A percentile compares a stretch with the other conserved stretches of the same genome.
These are phyloP conservation scores for Salix viminalis DNA, from an alignment of 345 rosid species.

Conservation along the genomic window DNA sequence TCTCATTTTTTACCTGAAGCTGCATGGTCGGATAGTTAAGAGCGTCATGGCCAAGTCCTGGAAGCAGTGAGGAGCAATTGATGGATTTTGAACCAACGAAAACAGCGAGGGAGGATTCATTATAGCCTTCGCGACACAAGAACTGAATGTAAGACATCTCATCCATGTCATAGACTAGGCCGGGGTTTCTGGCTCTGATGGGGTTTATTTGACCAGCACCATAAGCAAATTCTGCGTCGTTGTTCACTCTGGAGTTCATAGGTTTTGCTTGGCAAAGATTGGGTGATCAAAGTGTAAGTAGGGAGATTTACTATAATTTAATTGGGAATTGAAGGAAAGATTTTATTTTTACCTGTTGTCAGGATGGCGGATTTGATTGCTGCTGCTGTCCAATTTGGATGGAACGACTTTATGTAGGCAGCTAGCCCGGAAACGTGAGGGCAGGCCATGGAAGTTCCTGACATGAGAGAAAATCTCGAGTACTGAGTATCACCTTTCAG, in stretches of 20 bases:
- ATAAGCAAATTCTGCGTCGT: constrained; percentile 66
- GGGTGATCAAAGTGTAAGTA: neutral
- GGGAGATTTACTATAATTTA: too few species aligned
- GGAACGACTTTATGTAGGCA: constrained; percentile 88
- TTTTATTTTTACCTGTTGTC: constrained; percentile 55
- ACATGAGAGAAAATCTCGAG: constrained; percentile 66
- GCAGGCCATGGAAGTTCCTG: constrained; percentile 93
- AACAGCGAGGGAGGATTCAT: constrained; percentile 45
- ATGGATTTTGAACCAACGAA: constrained; percentile 47
- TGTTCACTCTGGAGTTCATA: constrained; percentile 48
- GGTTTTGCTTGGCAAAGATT: constrained; percentile 48
- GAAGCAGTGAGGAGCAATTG: constrained; percentile 65
- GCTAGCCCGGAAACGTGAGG: constrained; percentile 87
- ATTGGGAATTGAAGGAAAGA: neutral
- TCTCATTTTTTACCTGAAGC: constrained; percentile 29
- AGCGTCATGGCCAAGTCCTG: constrained; percentile 66
- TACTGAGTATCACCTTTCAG: constrained; percentile 70
- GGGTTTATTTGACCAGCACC: constrained; percentile 89
- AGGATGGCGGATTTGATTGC: constrained; percentile 88
- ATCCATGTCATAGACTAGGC: constrained; percentile 69
- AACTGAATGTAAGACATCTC: constrained; percentile 73
- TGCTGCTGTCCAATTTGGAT: constrained; percentile 72
- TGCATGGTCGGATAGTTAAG: constrained; percentile 88
- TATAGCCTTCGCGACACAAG: constrained; percentile 74
- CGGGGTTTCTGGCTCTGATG: constrained; percentile 51